These are phyloP conservation scores for Hebeloma cylindrosporum DNA, from an alignment of 768 basidiomycete genomes.

Conservation along the genomic window DNA sequence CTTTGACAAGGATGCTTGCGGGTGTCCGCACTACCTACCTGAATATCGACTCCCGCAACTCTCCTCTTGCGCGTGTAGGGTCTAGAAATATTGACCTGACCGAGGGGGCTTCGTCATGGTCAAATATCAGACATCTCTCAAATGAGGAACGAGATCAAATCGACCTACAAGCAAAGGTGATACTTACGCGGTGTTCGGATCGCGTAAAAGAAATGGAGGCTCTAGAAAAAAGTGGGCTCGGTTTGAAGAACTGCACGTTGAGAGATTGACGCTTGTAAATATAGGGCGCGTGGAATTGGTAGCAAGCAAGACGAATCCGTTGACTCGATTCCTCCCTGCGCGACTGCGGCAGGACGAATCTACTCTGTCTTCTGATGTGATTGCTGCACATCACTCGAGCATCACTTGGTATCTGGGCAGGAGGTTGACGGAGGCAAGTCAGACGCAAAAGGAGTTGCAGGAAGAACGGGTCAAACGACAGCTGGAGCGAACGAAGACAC, in stretches of 20 bases:
- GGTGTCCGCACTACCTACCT: slow-evolving; percentile 86
- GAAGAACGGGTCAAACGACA: slow-evolving; percentile 91
- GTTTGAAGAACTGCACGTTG: slow-evolving; percentile 19
- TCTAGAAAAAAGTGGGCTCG: slow-evolving; percentile 83
- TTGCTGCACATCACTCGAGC: slow-evolving; percentile 91
- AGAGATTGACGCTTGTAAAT: slow-evolving; percentile 14
- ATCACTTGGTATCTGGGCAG: slow-evolving; percentile 90
- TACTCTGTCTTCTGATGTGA: slow-evolving; percentile 59
- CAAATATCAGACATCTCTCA: slow-evolving; percentile 65
- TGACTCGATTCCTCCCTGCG: slow-evolving; percentile 69
- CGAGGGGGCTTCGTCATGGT: slow-evolving; percentile 50
- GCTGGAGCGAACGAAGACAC: slow-evolving; percentile 75
- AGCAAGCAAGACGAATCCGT: slow-evolving; percentile 61
- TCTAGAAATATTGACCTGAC: slow-evolving; percentile 57
- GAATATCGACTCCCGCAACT: slow-evolving; percentile 62
- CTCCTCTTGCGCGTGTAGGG: slow-evolving; percentile 52
- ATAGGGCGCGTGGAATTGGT: slow-evolving; percentile 68
- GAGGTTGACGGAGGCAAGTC: slow-evolving; percentile 75
- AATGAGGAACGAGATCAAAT: slow-evolving; percentile 96
- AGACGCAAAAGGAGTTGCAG: slow-evolving; percentile 84
- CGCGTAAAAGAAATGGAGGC: slow-evolving; percentile 86
- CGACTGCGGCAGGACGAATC: slow-evolving; percentile 61
- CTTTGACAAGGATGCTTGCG: slow-evolving; percentile 68
- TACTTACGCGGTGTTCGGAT: slow-evolving; percentile 83
- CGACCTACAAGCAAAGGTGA: slow-evolving; percentile 86